phyloP scores from a whole-genome alignment of 306 rosid genomes.

The Castanea sativa region DNA sequence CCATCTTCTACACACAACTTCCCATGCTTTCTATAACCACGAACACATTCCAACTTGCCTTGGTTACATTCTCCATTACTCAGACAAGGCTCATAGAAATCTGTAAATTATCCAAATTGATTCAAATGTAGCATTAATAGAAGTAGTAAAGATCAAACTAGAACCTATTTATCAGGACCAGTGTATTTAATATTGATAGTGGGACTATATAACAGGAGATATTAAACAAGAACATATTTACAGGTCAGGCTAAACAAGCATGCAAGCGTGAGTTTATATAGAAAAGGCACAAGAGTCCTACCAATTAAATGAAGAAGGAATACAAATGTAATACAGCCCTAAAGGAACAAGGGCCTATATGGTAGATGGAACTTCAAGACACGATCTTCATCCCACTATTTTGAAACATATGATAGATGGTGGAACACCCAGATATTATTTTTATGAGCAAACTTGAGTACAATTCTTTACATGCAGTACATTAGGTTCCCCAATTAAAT shows the following conservation, averaged over 20 bases:
- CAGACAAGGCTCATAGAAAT: constrained; percentile 82
- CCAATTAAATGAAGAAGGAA: constrained; percentile 19
- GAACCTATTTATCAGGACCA: constrained; percentile 1
- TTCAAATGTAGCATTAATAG: not conserved
- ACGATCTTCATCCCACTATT: not conserved
- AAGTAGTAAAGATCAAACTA: constrained; percentile 12
- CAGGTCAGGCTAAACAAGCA: constrained; percentile 10
- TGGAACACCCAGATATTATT: not conserved
- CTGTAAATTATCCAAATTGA: constrained; percentile 32
- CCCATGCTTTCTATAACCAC: constrained; percentile 63
- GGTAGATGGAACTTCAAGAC: not conserved
- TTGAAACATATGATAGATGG: not conserved
- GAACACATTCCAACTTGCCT: constrained; percentile 66
- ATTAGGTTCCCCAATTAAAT: too few species aligned
- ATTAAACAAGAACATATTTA: constrained; percentile 10
- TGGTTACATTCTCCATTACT: constrained; percentile 62
- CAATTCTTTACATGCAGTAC: too few species aligned
- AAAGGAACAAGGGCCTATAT: constrained; percentile 1
- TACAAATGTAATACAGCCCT: not conserved
- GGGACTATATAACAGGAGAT: not conserved
- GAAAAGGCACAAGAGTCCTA: constrained; percentile 8
- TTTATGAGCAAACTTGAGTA: too few species aligned
- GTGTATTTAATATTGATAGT: not conserved
- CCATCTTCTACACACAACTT: constrained; percentile 80
- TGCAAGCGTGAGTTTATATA: not conserved